Percentiles rank a stretch among this genome's conserved stretches.
Evolutionary conservation across 2,329 filamentous ascomycete genomes (phyloP).

Genomic region (Neonectria sp.): DNA sequence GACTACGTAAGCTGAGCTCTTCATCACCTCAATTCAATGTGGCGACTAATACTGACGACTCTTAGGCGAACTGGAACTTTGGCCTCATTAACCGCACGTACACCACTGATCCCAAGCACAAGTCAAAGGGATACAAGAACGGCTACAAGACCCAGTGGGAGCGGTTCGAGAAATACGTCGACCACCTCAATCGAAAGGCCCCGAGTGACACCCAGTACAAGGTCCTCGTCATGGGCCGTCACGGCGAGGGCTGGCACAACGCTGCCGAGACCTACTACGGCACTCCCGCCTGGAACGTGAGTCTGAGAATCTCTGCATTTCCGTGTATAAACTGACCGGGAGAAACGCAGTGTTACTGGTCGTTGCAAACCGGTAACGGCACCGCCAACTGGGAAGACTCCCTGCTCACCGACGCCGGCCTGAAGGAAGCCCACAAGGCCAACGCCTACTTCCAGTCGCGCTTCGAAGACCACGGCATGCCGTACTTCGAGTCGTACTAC

Average conservation of each 20-base stretch:
- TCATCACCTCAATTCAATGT: not conserved
- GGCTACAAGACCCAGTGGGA: constrained; percentile 73
- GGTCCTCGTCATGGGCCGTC: constrained; percentile 77
- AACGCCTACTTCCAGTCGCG: constrained; percentile 72
- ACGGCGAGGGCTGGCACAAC: constrained; percentile 78
- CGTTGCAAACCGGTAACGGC: constrained; percentile 73
- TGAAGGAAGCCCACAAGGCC: constrained; percentile 70
- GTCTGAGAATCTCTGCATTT: constrained; percentile 41
- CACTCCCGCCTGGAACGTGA: constrained; percentile 77
- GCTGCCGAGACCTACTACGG: constrained; percentile 77
- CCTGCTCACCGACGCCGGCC: constrained; percentile 70
- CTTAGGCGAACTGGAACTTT: constrained; percentile 72
- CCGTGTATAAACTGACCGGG: not conserved
- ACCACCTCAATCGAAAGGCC: constrained; percentile 64
- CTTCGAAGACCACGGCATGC: constrained; percentile 68
- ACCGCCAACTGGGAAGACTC: constrained; percentile 76
- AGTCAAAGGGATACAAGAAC: constrained; percentile 34
- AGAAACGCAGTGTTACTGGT: constrained; percentile 72
- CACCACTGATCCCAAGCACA: constrained; percentile 64
- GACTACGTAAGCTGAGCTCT: constrained; percentile 69
- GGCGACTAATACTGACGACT: constrained; percentile 21
- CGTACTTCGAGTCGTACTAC: constrained; percentile 76
- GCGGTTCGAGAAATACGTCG: constrained; percentile 72
- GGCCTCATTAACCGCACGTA: constrained; percentile 76
- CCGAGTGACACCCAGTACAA: constrained; percentile 71